Evolutionary conservation across 768 basidiomycete species (phyloP).

Genomic region (Strobilomyces dryophilus): DNA sequence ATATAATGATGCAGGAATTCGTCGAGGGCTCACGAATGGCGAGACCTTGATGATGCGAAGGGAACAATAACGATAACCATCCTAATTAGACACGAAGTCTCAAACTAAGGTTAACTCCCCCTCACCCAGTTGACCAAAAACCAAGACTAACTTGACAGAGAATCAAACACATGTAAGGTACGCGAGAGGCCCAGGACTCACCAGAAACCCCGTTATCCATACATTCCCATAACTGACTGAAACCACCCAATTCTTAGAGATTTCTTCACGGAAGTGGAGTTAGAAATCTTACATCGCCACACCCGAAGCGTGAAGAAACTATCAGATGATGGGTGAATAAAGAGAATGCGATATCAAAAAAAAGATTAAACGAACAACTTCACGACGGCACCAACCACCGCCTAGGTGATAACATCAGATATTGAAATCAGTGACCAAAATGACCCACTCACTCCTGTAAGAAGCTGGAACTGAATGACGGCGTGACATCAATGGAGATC

Average conservation of each 20-base stretch:
- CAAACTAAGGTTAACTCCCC: slow-evolving; percentile 40
- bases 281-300: slow-evolving; percentile 49
- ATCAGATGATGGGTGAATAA: neutral
- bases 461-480: slow-evolving; percentile 38
- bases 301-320: slow-evolving; percentile 59
- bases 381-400: slow-evolving; percentile 52
- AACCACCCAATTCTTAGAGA: neutral
- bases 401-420: slow-evolving; percentile 30
- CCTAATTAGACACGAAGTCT: neutral
- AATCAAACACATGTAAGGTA: neutral
- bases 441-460: slow-evolving; percentile 33
- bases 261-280: neutral
- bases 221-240: slow-evolving; percentile 55
- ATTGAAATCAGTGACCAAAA: neutral
- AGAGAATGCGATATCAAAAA: neutral
- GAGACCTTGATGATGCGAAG: slow-evolving; percentile 23
- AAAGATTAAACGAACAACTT: slow-evolving; percentile 40
- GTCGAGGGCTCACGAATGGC: slow-evolving; percentile 34
- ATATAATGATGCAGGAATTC: neutral
- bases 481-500: neutral
- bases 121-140: slow-evolving; percentile 6
- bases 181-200: slow-evolving; percentile 24
- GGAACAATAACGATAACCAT: slow-evolving; percentile 1
- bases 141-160: slow-evolving; percentile 39
- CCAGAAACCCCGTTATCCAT: slow-evolving; percentile 42